A percentile compares a stretch with the other conserved stretches of the same genome.
Evolutionary conservation across 129 eudicot species (phyloP).

Genomic region (Arctium minus): DNA sequence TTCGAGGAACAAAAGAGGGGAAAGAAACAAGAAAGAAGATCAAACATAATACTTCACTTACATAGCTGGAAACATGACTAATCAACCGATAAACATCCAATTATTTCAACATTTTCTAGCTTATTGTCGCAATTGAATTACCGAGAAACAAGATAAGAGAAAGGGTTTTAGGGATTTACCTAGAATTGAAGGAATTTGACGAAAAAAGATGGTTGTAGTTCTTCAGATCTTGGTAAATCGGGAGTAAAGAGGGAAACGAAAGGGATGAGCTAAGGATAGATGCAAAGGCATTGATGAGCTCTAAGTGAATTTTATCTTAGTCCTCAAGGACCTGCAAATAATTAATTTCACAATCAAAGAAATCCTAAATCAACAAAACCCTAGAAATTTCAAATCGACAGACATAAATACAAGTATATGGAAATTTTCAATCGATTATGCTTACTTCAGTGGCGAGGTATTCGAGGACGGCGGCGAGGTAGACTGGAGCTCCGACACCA

Average conservation of each 20-base stretch:
- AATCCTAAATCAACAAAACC: too few relatives aligned
- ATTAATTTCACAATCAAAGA: too few relatives aligned
- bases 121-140: background rate
- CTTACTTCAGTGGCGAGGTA: too few relatives aligned
- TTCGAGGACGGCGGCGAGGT: too few relatives aligned
- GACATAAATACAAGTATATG: too few relatives aligned
- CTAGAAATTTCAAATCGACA: too few relatives aligned
- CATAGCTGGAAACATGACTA: background rate
- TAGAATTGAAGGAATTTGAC: background rate
- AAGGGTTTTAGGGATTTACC: constrained; percentile 19
- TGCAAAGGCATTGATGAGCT: too few relatives aligned
- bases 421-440: too few relatives aligned
- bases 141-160: background rate
- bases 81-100: background rate
- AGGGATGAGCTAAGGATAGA: background rate
- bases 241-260: constrained; percentile 9
- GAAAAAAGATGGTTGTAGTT: background rate
- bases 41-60: constrained; percentile 1
- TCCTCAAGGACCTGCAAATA: too few relatives aligned
- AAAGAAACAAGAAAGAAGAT: constrained; percentile 3
- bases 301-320: too few relatives aligned
- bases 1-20: background rate
- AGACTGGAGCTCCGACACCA: too few relatives aligned
- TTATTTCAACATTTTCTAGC: background rate
- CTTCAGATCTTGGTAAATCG: constrained; percentile 13